Evolutionary conservation across 768 basidiomycete genomes (phyloP).

Genomic region (Xanthoconium purpureum): DNA sequence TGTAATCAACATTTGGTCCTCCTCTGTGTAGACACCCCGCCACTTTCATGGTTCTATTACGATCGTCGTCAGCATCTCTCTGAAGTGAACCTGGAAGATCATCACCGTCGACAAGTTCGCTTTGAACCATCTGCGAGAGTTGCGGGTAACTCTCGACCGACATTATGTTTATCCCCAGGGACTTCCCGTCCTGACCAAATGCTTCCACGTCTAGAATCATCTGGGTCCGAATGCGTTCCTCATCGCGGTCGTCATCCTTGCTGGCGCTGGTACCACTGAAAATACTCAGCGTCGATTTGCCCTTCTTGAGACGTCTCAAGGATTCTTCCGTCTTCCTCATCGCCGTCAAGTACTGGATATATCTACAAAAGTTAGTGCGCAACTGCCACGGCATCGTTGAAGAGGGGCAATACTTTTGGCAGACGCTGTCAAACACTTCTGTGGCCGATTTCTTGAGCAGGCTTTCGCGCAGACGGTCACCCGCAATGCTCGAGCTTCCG

Average conservation of each 20-base stretch:
- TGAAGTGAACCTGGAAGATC: not conserved
- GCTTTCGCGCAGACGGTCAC: conserved; percentile 53
- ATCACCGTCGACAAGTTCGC: conserved; percentile 36
- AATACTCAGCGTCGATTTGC: conserved; percentile 74
- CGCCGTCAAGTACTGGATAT: conserved; percentile 71
- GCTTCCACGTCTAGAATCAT: conserved; percentile 86
- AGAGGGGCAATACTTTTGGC: conserved; percentile 48
- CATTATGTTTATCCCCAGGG: conserved; percentile 62
- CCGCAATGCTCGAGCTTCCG: conserved; percentile 55
- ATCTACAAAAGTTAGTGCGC: conserved; percentile 42
- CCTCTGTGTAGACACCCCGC: not conserved
- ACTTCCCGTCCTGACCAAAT: conserved; percentile 73
- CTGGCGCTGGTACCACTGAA: conserved; percentile 55
- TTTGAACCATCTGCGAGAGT: conserved; percentile 60
- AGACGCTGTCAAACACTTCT: conserved; percentile 70
- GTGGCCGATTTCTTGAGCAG: conserved; percentile 50
- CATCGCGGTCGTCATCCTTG: conserved; percentile 71
- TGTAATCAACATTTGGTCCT: not conserved
- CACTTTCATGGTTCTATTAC: conserved; percentile 13
- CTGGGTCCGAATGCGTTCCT: conserved; percentile 79
- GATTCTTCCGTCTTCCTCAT: conserved; percentile 95
- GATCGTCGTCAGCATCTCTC: not conserved
- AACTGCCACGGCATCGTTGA: not conserved
- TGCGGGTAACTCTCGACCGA: conserved; percentile 50
- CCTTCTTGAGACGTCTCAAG: conserved; percentile 80